These are phyloP conservation scores for Pichia scutulata DNA, from an alignment of 805 yeast species.

Conservation along the genomic window DNA sequence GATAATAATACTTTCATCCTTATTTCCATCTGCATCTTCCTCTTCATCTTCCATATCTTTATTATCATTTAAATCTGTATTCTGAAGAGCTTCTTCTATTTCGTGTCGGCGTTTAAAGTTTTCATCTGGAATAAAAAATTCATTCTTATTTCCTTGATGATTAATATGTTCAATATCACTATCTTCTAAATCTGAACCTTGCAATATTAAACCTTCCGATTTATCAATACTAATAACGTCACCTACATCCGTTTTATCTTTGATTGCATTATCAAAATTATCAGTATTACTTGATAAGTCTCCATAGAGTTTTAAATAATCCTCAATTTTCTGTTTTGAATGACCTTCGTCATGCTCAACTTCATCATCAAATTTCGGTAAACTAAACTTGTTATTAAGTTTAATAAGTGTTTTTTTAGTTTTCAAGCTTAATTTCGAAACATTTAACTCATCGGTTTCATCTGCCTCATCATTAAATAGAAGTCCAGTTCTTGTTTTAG, in stretches of 20 bases:
- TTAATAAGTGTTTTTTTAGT: background rate
- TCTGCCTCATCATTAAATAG: background rate
- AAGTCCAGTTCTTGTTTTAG: background rate
- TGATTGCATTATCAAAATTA: background rate
- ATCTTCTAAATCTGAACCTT: constrained; percentile 15
- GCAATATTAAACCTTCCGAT: constrained; percentile 16
- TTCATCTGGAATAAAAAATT: background rate
- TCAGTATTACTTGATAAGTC: background rate
- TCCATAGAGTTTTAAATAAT: constrained; percentile 2
- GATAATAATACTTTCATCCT: background rate
- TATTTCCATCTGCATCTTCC: background rate
- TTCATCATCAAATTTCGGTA: background rate
- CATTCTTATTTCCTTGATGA: background rate
- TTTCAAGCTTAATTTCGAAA: background rate
- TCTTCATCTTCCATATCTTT: constrained; percentile 2
- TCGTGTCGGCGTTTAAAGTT: constrained; percentile 4
- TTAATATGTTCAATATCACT: background rate
- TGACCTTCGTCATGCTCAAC: background rate
- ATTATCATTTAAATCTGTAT: background rate
- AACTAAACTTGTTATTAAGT: background rate
- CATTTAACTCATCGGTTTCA: background rate
- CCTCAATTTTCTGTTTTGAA: background rate
- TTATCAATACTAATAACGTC: constrained; percentile 9
- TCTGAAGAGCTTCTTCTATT: constrained; percentile 1
- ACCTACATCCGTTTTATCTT: background rate